Base-by-base conservation (phyloP, 2,329 filamentous ascomycete species). In the Aspergillus pseudonomiae region DNA sequence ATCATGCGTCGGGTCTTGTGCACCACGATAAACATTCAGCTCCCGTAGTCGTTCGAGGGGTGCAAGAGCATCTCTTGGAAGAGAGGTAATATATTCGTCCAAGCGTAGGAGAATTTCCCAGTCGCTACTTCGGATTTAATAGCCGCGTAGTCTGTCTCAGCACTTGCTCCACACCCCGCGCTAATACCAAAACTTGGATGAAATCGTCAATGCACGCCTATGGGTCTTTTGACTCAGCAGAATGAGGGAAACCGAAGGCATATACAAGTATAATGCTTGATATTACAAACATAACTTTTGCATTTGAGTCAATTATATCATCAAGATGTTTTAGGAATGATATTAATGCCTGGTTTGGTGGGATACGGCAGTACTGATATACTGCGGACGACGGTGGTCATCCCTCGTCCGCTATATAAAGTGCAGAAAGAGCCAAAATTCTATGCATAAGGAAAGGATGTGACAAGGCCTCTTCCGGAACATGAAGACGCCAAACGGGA, bases 261-360 rank as follows among this genome's bases (percentile, higher is more conserved):
- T 79, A 79, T 19, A 79, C 68, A 24, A 76, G 74, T 12, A 79
- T 74, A 24, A 81, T 67, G 16, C 73, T 67, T 0, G 77, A 73
- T 53, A 79, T 78, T 1, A 76, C 72, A 59, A 81, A 79, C 65
- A 81, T 74, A 1, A 78, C 77, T 60, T 79, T 77, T n/a, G 74
- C 74, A 64, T 80, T 81, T 3, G 67, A 65, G 32, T 71, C 66
- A 21, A 72, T 75, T 28, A 80, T 74, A 30, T 75, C 70, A 14
- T 68, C 66, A 3, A 79, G 65, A 1, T 67, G 56, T n/a, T 71
- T 69, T 26, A 75, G 73, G 50, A 79, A 83, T 2, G 74, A 63
- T 6, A 73, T 70, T 57, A 78, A 63, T 12, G 73, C 73, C 52
- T 74, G 71, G 24, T 76, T 59, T 79, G 76, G 45, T 77, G 75